Evolutionary conservation across 2,329 filamentous ascomycete species (phyloP), one percentile per base, ranked within the genome.

Genomic region (Calycina marina): DNA sequence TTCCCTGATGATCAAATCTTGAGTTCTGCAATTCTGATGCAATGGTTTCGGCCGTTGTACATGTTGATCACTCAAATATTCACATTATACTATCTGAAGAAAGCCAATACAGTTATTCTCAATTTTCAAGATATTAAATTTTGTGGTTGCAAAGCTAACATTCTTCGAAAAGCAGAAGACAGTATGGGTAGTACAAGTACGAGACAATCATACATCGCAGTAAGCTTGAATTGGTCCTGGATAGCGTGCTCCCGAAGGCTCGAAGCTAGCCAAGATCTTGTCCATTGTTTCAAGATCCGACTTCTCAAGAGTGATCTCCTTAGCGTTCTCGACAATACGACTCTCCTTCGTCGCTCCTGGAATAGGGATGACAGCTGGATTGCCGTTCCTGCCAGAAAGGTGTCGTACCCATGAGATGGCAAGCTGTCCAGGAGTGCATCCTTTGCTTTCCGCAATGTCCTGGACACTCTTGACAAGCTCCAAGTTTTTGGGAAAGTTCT

Each of bases 401-500:
- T 42, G 29, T n/a, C 14, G 51, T 31, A 44, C 35, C 42, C 77
- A 85, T 31, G 62, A 65, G 33, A 84, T 58, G 10, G 76, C 77
- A 16, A 83, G 58, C 55, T 84, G 77, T 1, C 65, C 63, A 4
- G 68, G 49, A 1, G 71, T 77, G 47, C 62, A 67, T 1, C 62
- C 62, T 55, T 79, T 81, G 44, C 60, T 59, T 43, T 58, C 49
- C 1, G 77, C 76, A 22, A 83, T 47, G 14, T 56, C 56, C 47
- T 72, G 57, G 9, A 83, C 53, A 35, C 69, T 59, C 5, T 60
- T 41, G 6, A 74, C 70, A 4, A 84, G 62, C 47, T 71, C 54
- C 6, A 81, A 45, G 52, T 83, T 84, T 49, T 65, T 62, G 22
- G 65, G 58, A 43, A 83, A 77, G 39, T 67, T 69, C 8, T 66